Evolutionary conservation across 371 early-diverging fungal species (phyloP).

Genomic region (Mucor racemosus): DNA sequence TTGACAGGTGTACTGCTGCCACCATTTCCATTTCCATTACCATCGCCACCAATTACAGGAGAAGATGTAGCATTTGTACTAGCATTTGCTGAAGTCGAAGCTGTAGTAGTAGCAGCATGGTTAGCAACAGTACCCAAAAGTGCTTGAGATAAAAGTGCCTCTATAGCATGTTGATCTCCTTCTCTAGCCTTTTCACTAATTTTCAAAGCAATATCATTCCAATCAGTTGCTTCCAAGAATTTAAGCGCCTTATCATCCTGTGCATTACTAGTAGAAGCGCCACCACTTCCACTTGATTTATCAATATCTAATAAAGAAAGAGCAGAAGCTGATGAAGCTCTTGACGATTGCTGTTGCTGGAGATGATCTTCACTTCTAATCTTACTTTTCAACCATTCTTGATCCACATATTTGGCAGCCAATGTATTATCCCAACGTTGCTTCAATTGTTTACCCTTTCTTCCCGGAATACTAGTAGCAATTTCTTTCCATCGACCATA

Average conservation of each 20-base stretch:
- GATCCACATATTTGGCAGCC: conserved; percentile 51
- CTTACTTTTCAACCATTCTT: conserved; percentile 44
- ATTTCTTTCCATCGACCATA: conserved; percentile 57
- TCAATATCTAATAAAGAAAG: background rate
- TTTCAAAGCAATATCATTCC: conserved; percentile 47
- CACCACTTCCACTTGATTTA: background rate
- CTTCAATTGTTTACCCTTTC: conserved; percentile 52
- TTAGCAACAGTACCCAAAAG: conserved; percentile 25
- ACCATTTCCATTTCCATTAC: background rate
- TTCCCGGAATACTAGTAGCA: conserved; percentile 40
- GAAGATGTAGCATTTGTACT: conserved; percentile 10
- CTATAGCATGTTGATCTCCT: conserved; percentile 49
- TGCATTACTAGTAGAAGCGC: background rate
- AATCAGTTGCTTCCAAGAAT: conserved; percentile 37
- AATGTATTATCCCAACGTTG: conserved; percentile 54
- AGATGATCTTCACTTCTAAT: conserved; percentile 24
- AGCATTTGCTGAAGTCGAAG: conserved; percentile 10
- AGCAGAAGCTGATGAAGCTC: background rate
- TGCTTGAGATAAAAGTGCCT: conserved; percentile 48
- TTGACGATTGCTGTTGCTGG: background rate
- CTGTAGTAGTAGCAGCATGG: conserved; percentile 14
- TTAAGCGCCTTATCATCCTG: conserved; percentile 24
- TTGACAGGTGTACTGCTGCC: background rate
- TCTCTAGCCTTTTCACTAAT: conserved; percentile 50
- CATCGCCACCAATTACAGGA: background rate